phyloP scores from a whole-genome alignment of 192 early-diverging fungal species.

The Spinellus fusiger region DNA sequence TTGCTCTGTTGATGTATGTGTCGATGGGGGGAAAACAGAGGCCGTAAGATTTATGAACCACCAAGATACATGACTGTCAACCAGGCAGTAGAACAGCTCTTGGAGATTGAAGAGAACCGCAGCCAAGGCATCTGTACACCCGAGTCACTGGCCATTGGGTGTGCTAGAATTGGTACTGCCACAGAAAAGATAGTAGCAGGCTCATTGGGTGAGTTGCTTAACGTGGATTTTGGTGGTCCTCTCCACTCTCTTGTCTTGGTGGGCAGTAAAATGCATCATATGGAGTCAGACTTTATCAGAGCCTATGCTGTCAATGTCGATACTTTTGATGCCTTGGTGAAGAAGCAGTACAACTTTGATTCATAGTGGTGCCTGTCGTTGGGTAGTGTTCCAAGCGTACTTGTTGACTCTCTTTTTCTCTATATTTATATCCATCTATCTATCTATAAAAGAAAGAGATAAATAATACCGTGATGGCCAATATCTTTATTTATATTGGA shows the following conservation, averaged over 20 bases:
- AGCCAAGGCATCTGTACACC: constrained; percentile 65
- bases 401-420: too few relatives aligned
- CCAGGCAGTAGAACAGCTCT: constrained; percentile 84
- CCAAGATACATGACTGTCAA: constrained; percentile 98
- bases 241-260: constrained; percentile 92
- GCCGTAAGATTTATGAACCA: constrained; percentile 91
- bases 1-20: not conserved
- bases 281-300: constrained; percentile 86
- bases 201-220: constrained; percentile 76
- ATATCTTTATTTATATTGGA: too few relatives aligned
- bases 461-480: too few relatives aligned
- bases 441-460: too few relatives aligned
- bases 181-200: constrained; percentile 82
- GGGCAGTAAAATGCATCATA: constrained; percentile 83
- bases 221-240: constrained; percentile 88
- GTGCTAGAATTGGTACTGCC: constrained; percentile 82
- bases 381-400: too few relatives aligned
- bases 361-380: too few relatives aligned
- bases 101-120: constrained; percentile 86
- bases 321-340: constrained; percentile 57
- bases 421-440: too few relatives aligned
- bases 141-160: constrained; percentile 83
- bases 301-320: constrained; percentile 67
- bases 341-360: constrained; percentile 57
- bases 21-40: too few relatives aligned